These are phyloP conservation scores for Penicillium pulvis DNA, from an alignment of 495 filamentous ascomycete genomes.

Conservation along the genomic window DNA sequence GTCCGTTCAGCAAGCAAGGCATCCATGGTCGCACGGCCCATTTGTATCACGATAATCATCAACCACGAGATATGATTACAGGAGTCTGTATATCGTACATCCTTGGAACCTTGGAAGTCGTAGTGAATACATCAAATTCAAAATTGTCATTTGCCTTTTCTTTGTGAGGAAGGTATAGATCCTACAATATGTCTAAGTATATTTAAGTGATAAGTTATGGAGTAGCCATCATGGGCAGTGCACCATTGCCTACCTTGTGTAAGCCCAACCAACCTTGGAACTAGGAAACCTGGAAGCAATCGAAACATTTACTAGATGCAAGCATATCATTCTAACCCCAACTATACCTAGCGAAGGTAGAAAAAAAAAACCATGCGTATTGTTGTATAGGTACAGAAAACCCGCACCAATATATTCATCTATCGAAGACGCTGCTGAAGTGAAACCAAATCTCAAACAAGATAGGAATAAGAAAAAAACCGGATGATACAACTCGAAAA, in stretches of 20 bases:
- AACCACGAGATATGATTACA: background rate
- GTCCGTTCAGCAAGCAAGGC: background rate
- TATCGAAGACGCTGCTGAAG: background rate
- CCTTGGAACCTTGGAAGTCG: too few species aligned
- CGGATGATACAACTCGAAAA: slow-evolving; percentile 5
- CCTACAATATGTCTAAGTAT: too few species aligned
- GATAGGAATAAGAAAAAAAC: slow-evolving; percentile 2
- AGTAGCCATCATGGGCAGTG: too few species aligned
- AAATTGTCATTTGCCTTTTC: background rate
- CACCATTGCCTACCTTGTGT: too few species aligned
- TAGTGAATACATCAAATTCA: background rate
- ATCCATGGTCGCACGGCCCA: background rate
- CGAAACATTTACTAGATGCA: too few species aligned
- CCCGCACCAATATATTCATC: background rate
- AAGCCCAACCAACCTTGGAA: too few species aligned
- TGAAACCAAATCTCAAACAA: background rate
- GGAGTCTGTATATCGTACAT: too few species aligned
- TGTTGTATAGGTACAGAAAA: background rate
- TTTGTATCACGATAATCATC: background rate
- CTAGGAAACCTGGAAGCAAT: too few species aligned
- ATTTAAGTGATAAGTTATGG: too few species aligned
- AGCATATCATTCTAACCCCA: background rate
- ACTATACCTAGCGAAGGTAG: background rate
- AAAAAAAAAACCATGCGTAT: background rate
- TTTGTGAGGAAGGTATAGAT: background rate